Evolutionary conservation across 371 early-diverging fungal genomes (phyloP), one percentile per base, ranked within the genome.

Genomic region (Zopfochytrium polystomum): DNA sequence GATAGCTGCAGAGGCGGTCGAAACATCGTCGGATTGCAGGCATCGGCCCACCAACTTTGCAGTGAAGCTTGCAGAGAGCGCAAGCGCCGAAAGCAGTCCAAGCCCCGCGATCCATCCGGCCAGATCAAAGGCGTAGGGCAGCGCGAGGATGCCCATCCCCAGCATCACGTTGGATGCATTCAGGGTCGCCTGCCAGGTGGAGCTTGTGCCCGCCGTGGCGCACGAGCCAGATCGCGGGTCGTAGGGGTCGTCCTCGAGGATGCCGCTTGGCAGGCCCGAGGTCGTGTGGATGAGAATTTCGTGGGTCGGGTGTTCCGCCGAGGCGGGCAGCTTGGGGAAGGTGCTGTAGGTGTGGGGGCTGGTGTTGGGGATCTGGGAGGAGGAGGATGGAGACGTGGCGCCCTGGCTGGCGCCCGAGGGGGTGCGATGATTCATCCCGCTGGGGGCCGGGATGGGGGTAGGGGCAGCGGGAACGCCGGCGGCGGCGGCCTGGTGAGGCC

Each of bases 91-190:
- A 64, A 90, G 76, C 30, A 87, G 68, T 13, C 62, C 42, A 5
- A 84, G 23, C 4, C 90, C 90, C 23, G 81, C 49, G 15, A 67
- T 76, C 86, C 86, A 87, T 15, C 90, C 88, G 11, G 85, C 73
- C 57, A 77, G 72, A 61, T 76, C 62, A 62, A 89, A 80, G 29
- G 85, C 85, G 52, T 80, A 76, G 1, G 89, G 88, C 18, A 66
- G 22, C 2, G 62, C 35, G 20, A 66, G 46, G 42, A 66, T 61
- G 7, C 58, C 61, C 67, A 66, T 42, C 15, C 67, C 67, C 29
- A 66, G 58, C 61, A 66, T 66, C 29, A 66, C 67, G 35, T 66
- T 66, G n/a, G 58, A 38, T 6, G 45, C 30, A 45, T 56, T 66
- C 25, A 66, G 18, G 11, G 62, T 66, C 9, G 67, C 60, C 23